Conservation (phyloP, 305 asterid species). For the Solanum chacoense region DNA sequence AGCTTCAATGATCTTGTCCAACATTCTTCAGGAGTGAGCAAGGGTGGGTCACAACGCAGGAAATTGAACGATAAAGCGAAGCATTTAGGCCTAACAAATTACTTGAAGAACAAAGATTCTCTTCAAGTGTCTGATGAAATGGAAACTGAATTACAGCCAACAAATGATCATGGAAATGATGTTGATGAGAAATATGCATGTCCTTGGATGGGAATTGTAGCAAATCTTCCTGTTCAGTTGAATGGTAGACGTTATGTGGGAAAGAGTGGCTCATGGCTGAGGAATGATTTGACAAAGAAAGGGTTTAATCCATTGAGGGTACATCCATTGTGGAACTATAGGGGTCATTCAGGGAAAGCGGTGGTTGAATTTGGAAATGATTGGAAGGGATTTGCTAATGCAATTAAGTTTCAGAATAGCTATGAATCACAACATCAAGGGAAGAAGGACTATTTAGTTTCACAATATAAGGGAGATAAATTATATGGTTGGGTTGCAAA, state of each 20-base stretch:
- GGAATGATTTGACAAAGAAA: constrained; percentile 19
- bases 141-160: not conserved
- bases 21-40: constrained; percentile 19
- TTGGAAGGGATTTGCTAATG: constrained; percentile 45
- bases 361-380: constrained; percentile 37
- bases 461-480: constrained; percentile 7
- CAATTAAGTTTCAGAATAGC: constrained; percentile 43
- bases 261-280: constrained; percentile 29
- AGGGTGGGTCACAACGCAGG: constrained; percentile 1
- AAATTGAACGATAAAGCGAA: constrained; percentile 11
- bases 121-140: not conserved
- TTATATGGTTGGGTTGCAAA: constrained; percentile 70
- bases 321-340: constrained; percentile 34
- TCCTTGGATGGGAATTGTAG: constrained; percentile 22
- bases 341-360: constrained; percentile 46
- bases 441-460: constrained; percentile 24
- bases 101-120: not conserved
- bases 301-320: constrained; percentile 46
- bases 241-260: constrained; percentile 22
- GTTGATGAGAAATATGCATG: constrained; percentile 25
- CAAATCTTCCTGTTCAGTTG: constrained; percentile 31
- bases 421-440: constrained; percentile 41
- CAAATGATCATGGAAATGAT: not conserved
- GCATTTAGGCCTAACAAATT: constrained; percentile 23
- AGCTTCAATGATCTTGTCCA: constrained; percentile 20